phyloP scores from a whole-genome alignment of 1,139 yeast genomes.

The Blastobotrys malaysiensis region DNA sequence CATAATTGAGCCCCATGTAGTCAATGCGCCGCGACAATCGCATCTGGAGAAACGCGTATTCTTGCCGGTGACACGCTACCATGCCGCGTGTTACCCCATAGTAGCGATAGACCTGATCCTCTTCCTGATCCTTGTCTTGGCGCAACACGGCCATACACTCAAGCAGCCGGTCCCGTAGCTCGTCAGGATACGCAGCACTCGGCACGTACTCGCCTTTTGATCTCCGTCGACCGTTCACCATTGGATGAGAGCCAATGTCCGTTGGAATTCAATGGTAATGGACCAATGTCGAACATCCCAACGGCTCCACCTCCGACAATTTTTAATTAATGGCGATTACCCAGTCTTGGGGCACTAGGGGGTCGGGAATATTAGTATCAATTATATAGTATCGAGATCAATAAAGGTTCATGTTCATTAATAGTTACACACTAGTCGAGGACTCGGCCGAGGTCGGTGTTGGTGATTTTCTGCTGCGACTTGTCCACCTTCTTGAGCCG shows the following conservation, averaged over 20 bases:
- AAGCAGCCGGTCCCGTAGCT: background rate
- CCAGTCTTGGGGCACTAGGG: too few relatives aligned
- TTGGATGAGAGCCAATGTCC: background rate
- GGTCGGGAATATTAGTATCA: too few relatives aligned
- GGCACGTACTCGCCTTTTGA: background rate
- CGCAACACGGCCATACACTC: background rate
- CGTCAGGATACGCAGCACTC: background rate
- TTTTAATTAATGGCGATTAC: too few relatives aligned
- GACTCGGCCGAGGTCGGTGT: constrained; percentile 46
- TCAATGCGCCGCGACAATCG: background rate
- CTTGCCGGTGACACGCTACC: background rate
- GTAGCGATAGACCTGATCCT: background rate
- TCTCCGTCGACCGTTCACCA: background rate
- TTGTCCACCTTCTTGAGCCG: constrained; percentile 46
- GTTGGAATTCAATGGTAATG: background rate
- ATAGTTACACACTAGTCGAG: constrained; percentile 20
- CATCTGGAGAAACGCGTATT: background rate
- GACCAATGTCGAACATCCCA: background rate
- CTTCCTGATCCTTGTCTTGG: background rate
- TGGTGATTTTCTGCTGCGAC: constrained; percentile 41
- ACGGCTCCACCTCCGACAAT: background rate
- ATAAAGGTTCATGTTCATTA: background rate
- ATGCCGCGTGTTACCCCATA: background rate
- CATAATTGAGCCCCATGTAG: background rate
- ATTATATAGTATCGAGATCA: too few relatives aligned